Conservation (phyloP, 2,329 filamentous ascomycete genomes). For the Ceratocystis ficicola region DNA sequence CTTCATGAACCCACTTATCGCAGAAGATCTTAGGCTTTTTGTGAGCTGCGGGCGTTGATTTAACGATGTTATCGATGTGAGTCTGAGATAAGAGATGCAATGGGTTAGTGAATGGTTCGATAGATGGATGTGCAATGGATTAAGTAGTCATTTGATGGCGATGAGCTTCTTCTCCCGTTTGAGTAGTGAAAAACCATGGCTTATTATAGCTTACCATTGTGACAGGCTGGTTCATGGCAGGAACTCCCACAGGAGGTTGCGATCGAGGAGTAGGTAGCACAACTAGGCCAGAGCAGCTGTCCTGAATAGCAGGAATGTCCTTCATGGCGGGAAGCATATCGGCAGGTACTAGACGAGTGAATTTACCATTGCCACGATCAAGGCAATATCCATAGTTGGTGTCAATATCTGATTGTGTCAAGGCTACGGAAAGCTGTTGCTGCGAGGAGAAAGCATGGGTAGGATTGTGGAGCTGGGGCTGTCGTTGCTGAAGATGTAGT, state of each 20-base stretch:
- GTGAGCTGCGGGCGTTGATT: background rate
- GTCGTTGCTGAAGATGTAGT: conserved; percentile 13
- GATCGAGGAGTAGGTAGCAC: conserved; percentile 34
- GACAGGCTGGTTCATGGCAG: conserved; percentile 31
- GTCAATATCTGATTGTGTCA: conserved; percentile 1
- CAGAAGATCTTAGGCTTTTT: conserved; percentile 60
- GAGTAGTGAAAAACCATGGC: background rate
- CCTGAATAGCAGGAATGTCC: conserved; percentile 35
- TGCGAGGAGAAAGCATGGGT: background rate
- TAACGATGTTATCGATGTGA: background rate
- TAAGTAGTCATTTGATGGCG: background rate
- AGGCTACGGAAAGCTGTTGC: conserved; percentile 1
- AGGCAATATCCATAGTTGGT: conserved; percentile 39
- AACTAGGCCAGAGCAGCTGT: conserved; percentile 34
- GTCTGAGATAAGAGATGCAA: conserved; percentile 5
- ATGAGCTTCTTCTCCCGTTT: background rate
- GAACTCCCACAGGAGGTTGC: conserved; percentile 26
- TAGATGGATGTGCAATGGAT: background rate
- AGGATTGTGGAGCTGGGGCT: background rate
- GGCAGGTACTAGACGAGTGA: conserved; percentile 43
- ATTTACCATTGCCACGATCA: conserved; percentile 41
- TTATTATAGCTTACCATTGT: conserved; percentile 30
- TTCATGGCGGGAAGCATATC: conserved; percentile 39
- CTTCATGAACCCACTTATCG: conserved; percentile 80
- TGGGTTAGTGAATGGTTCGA: background rate